Conservation (phyloP, 2,329 filamentous ascomycete species). For the Gnomoniopsis sp. region DNA sequence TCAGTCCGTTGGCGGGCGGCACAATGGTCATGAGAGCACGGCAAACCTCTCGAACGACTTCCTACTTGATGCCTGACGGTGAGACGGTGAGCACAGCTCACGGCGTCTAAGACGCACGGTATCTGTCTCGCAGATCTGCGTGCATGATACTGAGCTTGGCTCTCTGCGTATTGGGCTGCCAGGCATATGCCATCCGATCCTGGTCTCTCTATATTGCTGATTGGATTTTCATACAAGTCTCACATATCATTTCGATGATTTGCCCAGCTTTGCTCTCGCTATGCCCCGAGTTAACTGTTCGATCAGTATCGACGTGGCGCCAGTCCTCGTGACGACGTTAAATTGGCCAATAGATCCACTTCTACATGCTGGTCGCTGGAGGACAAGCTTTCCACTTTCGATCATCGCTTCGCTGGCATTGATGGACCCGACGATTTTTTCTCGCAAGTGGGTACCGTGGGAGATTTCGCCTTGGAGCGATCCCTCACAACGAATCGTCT, state of each 20-base stretch:
- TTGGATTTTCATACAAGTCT: background rate
- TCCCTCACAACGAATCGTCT: constrained; percentile 10
- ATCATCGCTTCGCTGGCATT: constrained; percentile 25
- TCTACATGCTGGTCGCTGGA: constrained; percentile 34
- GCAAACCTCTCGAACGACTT: background rate
- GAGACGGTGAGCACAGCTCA: background rate
- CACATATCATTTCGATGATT: constrained; percentile 8
- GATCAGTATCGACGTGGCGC: constrained; percentile 34
- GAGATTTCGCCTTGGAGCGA: constrained; percentile 14
- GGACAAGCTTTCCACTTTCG: constrained; percentile 27
- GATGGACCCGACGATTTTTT: constrained; percentile 17
- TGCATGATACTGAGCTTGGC: background rate
- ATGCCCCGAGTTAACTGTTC: constrained; percentile 16
- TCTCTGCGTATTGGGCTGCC: constrained; percentile 11
- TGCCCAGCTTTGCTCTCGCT: constrained; percentile 20
- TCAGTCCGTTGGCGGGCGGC: constrained; percentile 1
- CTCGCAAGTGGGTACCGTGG: constrained; percentile 17
- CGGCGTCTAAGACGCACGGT: background rate
- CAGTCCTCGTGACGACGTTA: constrained; percentile 25
- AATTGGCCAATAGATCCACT: constrained; percentile 29
- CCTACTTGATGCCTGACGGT: background rate
- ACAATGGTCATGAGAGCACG: background rate
- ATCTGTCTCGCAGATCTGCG: background rate
- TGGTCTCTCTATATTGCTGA: background rate
- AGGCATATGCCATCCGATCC: constrained; percentile 3